Conservation (phyloP, 1,139 yeast species). For the Zygoascus sp. region DNA sequence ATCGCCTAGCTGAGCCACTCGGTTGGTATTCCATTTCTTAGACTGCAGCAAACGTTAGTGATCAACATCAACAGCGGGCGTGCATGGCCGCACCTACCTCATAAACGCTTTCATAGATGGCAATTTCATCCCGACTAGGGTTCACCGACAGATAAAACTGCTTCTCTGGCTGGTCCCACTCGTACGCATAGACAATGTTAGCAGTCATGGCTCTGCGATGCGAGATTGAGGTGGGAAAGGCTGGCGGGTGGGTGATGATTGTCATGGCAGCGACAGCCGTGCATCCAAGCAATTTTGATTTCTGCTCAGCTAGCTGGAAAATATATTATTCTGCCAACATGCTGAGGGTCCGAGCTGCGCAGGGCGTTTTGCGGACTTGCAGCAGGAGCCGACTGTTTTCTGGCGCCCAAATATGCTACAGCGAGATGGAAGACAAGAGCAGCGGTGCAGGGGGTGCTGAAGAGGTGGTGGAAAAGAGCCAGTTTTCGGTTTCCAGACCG, state of each 20-base stretch:
- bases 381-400: neutral
- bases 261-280: no score
- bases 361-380: neutral
- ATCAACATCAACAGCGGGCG: neutral
- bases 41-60: slow-evolving; percentile 12
- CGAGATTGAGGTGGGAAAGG: neutral
- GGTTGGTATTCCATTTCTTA: slow-evolving; percentile 19
- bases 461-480: neutral
- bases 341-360: no score
- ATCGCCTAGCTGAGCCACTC: slow-evolving; percentile 47
- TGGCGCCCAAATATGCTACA: neutral
- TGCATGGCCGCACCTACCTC: neutral
- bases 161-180: slow-evolving; percentile 54
- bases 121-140: slow-evolving; percentile 65
- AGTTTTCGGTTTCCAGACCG: slow-evolving; percentile 9
- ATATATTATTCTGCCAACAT: no score
- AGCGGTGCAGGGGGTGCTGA: neutral
- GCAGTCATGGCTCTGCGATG: slow-evolving; percentile 19
- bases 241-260: no score
- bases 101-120: slow-evolving; percentile 43
- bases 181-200: slow-evolving; percentile 48
- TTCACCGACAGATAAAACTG: slow-evolving; percentile 60
- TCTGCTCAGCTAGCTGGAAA: neutral
- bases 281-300: neutral
- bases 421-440: neutral